Percentiles rank a stretch among this genome's conserved stretches.
phyloP scores from a whole-genome alignment of 2,329 filamentous ascomycete species.

The Aspergillus texensis region DNA sequence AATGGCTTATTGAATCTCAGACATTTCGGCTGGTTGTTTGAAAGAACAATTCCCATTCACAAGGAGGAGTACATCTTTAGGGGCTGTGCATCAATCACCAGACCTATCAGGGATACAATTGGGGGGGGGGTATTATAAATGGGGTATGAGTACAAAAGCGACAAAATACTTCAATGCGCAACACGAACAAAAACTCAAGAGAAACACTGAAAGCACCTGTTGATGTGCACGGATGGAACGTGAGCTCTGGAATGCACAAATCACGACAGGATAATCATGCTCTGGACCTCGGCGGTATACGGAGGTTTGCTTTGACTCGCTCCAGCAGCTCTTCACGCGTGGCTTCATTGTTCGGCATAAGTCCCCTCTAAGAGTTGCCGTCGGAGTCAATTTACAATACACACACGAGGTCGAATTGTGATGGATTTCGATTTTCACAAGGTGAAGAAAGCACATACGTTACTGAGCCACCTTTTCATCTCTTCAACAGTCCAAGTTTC shows the following conservation, averaged over 20 bases:
- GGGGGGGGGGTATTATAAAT: constrained; percentile 1
- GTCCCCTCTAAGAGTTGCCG: constrained; percentile 56
- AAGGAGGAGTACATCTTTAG: neutral
- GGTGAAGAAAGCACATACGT: constrained; percentile 58
- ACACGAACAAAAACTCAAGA: constrained; percentile 5
- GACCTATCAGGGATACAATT: neutral
- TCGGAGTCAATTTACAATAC: constrained; percentile 8
- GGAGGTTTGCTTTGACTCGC: constrained; percentile 69
- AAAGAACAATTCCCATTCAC: constrained; percentile 12
- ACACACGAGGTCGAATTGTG: neutral
- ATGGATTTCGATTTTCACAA: neutral
- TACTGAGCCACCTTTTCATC: constrained; percentile 76
- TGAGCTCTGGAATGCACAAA: neutral
- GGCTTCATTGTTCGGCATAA: constrained; percentile 62
- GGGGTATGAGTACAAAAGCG: constrained; percentile 1
- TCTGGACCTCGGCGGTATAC: constrained; percentile 40
- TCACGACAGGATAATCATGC: constrained; percentile 7
- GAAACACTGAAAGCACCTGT: neutral
- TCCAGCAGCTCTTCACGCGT: constrained; percentile 67
- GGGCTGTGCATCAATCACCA: neutral
- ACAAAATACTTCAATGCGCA: neutral
- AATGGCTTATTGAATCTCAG: constrained; percentile 71
- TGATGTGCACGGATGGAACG: neutral
- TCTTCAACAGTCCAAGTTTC: constrained; percentile 78
- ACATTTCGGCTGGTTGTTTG: constrained; percentile 64